These are phyloP conservation scores for Kregervanrija fluxuum DNA, from an alignment of 805 yeast genomes.

Conservation along the genomic window DNA sequence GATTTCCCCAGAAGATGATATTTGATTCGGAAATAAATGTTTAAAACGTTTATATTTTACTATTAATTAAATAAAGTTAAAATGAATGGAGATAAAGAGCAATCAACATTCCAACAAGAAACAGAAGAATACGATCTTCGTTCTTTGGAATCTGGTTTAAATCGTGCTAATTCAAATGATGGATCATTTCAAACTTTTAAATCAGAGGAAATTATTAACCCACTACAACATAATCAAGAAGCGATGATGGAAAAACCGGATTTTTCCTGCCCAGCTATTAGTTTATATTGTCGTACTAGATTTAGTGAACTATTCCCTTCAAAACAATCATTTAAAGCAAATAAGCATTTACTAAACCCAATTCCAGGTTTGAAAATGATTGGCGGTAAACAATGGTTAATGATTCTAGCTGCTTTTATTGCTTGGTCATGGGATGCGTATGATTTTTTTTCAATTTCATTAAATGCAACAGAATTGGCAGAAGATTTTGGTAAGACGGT, in stretches of 20 bases:
- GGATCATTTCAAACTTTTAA: constrained; percentile 8
- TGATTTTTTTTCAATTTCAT: constrained; percentile 53
- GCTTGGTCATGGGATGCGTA: constrained; percentile 66
- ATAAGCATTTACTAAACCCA: constrained; percentile 49
- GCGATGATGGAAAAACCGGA: constrained; percentile 21
- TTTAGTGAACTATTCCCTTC: constrained; percentile 44
- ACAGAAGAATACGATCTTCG: neutral
- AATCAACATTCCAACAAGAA: neutral
- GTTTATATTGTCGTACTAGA: constrained; percentile 36
- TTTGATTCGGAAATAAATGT: no score
- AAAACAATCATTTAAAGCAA: constrained; percentile 30
- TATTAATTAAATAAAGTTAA: no score
- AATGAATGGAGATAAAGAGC: no score
- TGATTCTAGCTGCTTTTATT: constrained; percentile 43
- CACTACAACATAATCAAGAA: constrained; percentile 1
- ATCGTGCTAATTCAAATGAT: neutral
- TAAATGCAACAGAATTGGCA: constrained; percentile 44
- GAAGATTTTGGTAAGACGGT: constrained; percentile 35
- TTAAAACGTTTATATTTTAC: no score
- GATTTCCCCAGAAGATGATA: no score
- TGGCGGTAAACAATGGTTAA: constrained; percentile 48
- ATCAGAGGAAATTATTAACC: constrained; percentile 3
- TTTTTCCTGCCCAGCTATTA: constrained; percentile 26
- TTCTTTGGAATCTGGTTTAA: constrained; percentile 2
- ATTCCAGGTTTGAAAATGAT: constrained; percentile 46